A percentile compares a stretch with the other conserved stretches of the same genome.
phyloP scores from a whole-genome alignment of 306 rosid species.

The Cucumis hystrix region DNA sequence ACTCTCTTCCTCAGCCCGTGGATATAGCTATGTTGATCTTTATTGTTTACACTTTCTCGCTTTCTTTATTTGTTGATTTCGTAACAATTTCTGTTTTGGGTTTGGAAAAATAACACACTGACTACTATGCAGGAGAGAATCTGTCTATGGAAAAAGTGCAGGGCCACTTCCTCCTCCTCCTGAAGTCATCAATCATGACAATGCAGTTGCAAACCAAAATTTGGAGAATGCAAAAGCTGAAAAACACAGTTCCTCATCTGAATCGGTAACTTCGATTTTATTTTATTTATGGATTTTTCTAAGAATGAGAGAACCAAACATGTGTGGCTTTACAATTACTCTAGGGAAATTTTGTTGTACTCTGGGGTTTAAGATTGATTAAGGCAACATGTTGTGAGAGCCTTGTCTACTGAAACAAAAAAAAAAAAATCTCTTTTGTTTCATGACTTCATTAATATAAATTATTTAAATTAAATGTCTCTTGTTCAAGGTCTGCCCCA shows the following conservation, averaged over 20 bases:
- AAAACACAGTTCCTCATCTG: constrained; percentile 34
- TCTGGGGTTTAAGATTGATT: not conserved
- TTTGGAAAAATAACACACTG: not conserved
- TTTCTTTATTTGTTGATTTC: no score
- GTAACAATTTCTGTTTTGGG: not conserved
- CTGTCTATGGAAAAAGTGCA: constrained; percentile 18
- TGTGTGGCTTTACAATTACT: not conserved
- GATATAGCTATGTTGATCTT: no score
- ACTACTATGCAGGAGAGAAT: constrained; percentile 28
- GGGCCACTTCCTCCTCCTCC: constrained; percentile 75
- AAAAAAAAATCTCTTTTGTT: not conserved
- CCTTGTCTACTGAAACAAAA: not conserved
- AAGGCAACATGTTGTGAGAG: not conserved
- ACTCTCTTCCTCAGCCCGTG: no score
- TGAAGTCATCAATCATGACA: constrained; percentile 56
- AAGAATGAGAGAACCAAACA: not conserved
- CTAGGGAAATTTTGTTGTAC: not conserved
- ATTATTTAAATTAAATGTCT: constrained; percentile 11
- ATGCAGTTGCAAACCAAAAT: constrained; percentile 25
- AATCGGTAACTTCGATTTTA: constrained; percentile 34
- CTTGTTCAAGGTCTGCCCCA: constrained; percentile 62
- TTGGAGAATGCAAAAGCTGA: constrained; percentile 14
- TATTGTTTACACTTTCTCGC: no score
- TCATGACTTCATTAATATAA: not conserved
- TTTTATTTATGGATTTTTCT: constrained; percentile 6